phyloP scores from a whole-genome alignment of 176 grass and related monocot genomes.

The Cenchrus purpureus region DNA sequence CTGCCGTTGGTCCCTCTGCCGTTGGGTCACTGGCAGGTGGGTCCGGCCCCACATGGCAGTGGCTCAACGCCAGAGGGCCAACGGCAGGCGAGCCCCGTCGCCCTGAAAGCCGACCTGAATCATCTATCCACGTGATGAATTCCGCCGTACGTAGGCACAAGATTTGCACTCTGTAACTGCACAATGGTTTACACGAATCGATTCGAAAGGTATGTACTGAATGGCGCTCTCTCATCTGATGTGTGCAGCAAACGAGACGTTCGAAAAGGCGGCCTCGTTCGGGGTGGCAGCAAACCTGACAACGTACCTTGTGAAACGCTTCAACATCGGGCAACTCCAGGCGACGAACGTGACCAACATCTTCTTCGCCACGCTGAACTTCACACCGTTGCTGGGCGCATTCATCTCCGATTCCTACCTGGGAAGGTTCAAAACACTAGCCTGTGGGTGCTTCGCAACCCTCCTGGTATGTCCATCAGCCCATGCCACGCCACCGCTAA shows the following conservation, averaged over 20 bases:
- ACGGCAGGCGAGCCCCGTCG: too few relatives aligned
- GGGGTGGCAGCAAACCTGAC: constrained; percentile 57
- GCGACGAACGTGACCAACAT: constrained; percentile 53
- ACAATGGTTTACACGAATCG: background rate
- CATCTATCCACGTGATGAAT: background rate
- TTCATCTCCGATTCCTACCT: constrained; percentile 57
- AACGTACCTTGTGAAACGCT: constrained; percentile 50
- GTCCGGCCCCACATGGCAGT: too few relatives aligned
- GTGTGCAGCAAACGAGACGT: constrained; percentile 49
- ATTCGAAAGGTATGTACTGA: constrained; percentile 3
- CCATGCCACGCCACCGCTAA: background rate
- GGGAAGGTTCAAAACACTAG: constrained; percentile 55
- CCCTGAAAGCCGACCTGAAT: background rate
- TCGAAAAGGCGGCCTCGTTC: constrained; percentile 46
- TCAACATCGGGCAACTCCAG: constrained; percentile 39
- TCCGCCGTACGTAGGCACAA: background rate
- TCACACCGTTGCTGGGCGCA: constrained; percentile 46
- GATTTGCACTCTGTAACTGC: background rate
- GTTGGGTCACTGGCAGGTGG: too few relatives aligned
- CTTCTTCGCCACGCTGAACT: constrained; percentile 51
- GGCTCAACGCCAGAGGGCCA: too few relatives aligned
- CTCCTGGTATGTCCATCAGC: constrained; percentile 44
- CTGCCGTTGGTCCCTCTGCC: too few relatives aligned
- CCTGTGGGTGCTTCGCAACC: constrained; percentile 44
- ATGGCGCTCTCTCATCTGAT: background rate